Conservation (phyloP, 495 filamentous ascomycete species). For the Neurospora hispaniola region DNA sequence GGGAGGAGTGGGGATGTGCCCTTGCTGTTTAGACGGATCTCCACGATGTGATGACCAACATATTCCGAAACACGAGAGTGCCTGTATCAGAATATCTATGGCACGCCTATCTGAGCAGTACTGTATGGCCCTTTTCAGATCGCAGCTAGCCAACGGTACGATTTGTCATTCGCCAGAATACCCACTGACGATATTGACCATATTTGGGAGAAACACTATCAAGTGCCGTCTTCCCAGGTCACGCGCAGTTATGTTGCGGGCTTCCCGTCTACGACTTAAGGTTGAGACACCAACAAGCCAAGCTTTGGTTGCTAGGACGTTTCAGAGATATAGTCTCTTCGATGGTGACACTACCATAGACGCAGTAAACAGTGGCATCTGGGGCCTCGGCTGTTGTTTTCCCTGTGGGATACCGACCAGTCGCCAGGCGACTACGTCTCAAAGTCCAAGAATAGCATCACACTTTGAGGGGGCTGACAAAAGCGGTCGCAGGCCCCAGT, state of each 20-base stretch:
- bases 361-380: neutral
- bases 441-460: neutral
- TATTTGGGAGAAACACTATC: neutral
- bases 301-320: neutral
- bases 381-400: neutral
- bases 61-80: slow-evolving; percentile 10
- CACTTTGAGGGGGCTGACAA: neutral
- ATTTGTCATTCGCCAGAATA: slow-evolving; percentile 1
- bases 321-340: neutral
- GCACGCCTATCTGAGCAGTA: neutral
- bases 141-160: neutral
- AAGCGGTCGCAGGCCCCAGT: neutral
- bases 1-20: slow-evolving; percentile 1
- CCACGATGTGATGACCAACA: slow-evolving; percentile 8
- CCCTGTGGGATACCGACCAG: neutral
- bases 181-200: neutral
- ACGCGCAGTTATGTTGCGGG: slow-evolving; percentile 2
- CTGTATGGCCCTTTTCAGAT: neutral
- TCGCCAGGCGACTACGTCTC: neutral
- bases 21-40: slow-evolving; percentile 1
- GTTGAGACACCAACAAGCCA: neutral
- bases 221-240: neutral
- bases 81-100: slow-evolving; percentile 8
- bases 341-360: neutral
- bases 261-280: neutral